Evolutionary conservation across 2,329 filamentous ascomycete species (phyloP).

Genomic region (Aspergillus udagawae): DNA sequence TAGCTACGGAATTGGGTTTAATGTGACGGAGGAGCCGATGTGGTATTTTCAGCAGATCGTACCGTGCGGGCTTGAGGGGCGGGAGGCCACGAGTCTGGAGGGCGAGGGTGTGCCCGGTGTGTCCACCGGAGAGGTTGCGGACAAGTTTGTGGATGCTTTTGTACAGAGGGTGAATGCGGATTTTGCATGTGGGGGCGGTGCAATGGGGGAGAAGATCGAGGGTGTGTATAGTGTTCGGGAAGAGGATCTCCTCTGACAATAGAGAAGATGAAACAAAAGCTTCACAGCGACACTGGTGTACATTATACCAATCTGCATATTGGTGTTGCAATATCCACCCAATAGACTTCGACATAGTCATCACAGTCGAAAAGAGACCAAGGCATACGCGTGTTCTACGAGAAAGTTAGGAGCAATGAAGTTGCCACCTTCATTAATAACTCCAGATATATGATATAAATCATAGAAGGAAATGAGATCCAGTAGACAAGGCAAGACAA

Average conservation of each 20-base stretch:
- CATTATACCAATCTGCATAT: not conserved
- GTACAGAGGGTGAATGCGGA: constrained; percentile 36
- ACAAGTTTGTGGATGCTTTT: constrained; percentile 35
- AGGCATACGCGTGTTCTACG: not conserved
- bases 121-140: constrained; percentile 37
- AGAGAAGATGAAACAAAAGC: not conserved
- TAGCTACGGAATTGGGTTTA: constrained; percentile 75
- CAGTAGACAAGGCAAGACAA: not conserved
- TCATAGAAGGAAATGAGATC: not conserved
- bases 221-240: constrained; percentile 37
- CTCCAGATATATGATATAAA: not conserved
- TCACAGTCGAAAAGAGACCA: not conserved
- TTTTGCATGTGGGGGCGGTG: constrained; percentile 28
- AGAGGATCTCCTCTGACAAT: constrained; percentile 22
- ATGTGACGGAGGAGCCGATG: constrained; percentile 53
- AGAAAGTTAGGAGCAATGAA: not conserved
- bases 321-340: not conserved
- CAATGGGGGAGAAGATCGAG: constrained; percentile 34
- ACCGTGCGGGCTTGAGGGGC: constrained; percentile 82
- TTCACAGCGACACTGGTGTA: not conserved
- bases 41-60: constrained; percentile 71
- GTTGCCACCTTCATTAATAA: not conserved
- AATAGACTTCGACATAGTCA: not conserved
- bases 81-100: constrained; percentile 70
- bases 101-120: constrained; percentile 43